A percentile compares a stretch with the other conserved stretches of the same genome.
phyloP scores from a whole-genome alignment of 2,329 filamentous ascomycete species.

The Sporothrix humicola region DNA sequence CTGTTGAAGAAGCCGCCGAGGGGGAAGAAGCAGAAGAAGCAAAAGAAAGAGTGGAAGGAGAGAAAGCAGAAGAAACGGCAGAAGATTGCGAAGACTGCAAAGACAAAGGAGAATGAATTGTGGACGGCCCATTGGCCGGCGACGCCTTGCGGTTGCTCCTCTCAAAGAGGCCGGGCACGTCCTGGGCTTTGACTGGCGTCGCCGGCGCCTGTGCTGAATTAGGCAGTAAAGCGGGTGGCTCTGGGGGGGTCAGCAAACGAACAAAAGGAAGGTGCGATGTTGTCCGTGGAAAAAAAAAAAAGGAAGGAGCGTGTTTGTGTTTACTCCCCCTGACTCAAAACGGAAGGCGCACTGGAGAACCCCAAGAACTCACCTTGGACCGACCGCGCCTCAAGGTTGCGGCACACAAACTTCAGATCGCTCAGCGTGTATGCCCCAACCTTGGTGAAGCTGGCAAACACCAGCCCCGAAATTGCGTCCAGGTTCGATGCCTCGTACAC shows the following conservation, averaged over 20 bases:
- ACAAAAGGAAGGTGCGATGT: background rate
- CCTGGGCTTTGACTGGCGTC: conserved; percentile 26
- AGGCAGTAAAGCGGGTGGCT: conserved; percentile 33
- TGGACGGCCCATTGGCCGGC: conserved; percentile 21
- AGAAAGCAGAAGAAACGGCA: background rate
- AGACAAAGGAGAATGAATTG: background rate
- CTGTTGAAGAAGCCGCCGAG: conserved; percentile 26
- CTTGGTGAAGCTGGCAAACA: conserved; percentile 35
- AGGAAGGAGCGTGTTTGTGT: no score
- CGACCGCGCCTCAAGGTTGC: conserved; percentile 27
- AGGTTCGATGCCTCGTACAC: conserved; percentile 35
- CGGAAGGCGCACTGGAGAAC: background rate
- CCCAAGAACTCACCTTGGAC: conserved; percentile 26
- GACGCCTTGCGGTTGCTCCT: conserved; percentile 25
- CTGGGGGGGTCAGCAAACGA: conserved; percentile 32
- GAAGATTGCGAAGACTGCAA: background rate
- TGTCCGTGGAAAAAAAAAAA: background rate
- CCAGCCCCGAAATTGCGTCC: conserved; percentile 35
- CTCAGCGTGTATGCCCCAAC: conserved; percentile 34
- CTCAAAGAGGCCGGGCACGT: conserved; percentile 30
- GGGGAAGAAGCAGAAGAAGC: background rate
- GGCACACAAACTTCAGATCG: conserved; percentile 37
- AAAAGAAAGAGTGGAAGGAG: conserved; percentile 10
- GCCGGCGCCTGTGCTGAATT: conserved; percentile 25
- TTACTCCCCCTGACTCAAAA: background rate